Evolutionary conservation across 2,329 filamentous ascomycete genomes (phyloP), one percentile per base, ranked within the genome.

Genomic region (Sporothrix mexicana): DNA sequence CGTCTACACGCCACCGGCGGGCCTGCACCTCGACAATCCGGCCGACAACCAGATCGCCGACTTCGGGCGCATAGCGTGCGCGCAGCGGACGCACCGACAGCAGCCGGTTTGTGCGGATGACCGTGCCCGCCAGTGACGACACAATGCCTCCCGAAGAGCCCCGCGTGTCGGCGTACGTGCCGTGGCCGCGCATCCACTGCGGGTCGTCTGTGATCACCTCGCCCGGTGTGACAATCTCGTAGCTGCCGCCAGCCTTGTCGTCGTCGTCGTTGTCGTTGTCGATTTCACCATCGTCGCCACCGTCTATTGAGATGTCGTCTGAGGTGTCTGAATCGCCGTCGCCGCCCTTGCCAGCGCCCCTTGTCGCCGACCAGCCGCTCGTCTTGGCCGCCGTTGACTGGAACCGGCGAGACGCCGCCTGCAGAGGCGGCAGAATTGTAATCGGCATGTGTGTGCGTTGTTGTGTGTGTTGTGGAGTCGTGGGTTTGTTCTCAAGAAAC

Each of bases 121-220:
- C 87, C 7, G 92, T 95, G 78, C 96, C 96, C 7, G 95, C 95
- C 45, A 99, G 92, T 6, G 96, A 97, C 66, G 94, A 95, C 73
- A 92, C 89, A 79, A 99, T 99, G 73, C 90, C 87, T 4, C 88
- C 88, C 7, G 61, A 47, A 0, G 20, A 30, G 43, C 55, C 57
- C 69, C 87, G 86, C 64, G 87, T 82, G 20, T 88, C 87, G 64
- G 93, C 86, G 81, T 93, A 97, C 68, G 96, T 99, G 77, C 96
- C 96, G 84, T 99, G 96, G 78, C 96, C 96, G 55, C 90, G 90
- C 95, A 98, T 98, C 94, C 94, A 98, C 85, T 98, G 94, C n/a
- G 94, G 88, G 82, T 98, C 94, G 76, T 91, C 88, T 12, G 95
- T 98, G 77, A 98, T 93, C 74, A 92, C 84, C 80, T 97, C 93